Conservation (phyloP, 768 basidiomycete species). For the Hortiboletus campestris region DNA sequence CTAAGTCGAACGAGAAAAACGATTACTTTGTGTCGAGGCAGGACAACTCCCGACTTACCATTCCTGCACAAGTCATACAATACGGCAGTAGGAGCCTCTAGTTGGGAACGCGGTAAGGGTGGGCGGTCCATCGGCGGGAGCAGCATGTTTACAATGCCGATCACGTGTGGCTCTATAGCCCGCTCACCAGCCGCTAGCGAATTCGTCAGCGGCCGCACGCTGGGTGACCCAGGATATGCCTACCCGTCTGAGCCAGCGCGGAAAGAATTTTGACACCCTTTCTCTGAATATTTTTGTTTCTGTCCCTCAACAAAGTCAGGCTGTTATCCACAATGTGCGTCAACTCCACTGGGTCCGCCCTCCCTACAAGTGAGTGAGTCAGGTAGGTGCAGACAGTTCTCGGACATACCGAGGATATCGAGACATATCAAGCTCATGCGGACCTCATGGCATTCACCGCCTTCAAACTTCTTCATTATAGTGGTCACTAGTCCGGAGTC, state of each 20-base stretch:
- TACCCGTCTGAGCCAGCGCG: slow-evolving; percentile 5
- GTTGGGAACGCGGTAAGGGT: background rate
- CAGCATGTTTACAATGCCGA: slow-evolving; percentile 2
- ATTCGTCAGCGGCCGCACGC: background rate
- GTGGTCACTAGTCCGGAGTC: background rate
- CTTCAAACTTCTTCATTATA: slow-evolving; percentile 1
- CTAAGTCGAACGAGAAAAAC: background rate
- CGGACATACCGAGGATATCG: background rate
- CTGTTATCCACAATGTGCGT: rapidly evolving
- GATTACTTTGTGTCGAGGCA: background rate
- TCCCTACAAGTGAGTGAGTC: background rate
- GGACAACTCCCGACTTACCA: background rate
- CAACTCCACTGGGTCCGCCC: background rate
- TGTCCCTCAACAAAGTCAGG: background rate
- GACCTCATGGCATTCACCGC: background rate
- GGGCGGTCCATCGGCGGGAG: background rate
- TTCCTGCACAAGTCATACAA: slow-evolving; percentile 5
- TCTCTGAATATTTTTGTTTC: background rate
- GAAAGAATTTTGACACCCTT: slow-evolving; percentile 1
- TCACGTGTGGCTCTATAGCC: background rate
- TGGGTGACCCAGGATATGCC: background rate
- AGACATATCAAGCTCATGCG: slow-evolving; percentile 4
- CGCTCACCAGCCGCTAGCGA: background rate
- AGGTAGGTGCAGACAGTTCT: background rate
- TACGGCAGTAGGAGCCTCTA: background rate